Evolutionary conservation across 371 early-diverging fungal genomes (phyloP).

Genomic region (Circinella minor): DNA sequence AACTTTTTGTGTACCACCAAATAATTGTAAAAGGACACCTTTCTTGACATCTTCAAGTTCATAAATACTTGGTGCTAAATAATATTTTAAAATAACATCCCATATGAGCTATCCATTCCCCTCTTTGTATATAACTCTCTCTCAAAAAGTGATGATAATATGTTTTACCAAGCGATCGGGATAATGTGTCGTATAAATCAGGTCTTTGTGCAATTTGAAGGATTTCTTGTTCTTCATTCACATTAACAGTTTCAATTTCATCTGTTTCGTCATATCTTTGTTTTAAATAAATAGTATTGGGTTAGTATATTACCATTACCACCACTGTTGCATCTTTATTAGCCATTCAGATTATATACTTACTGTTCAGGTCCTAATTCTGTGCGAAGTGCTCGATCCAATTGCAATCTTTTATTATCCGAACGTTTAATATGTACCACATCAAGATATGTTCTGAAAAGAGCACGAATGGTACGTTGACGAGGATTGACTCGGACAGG

Average conservation of each 20-base stretch:
- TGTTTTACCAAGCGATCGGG: slow-evolving; percentile 69
- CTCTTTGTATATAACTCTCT: too few relatives aligned
- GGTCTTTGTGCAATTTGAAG: slow-evolving; percentile 61
- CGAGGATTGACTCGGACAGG: slow-evolving; percentile 97
- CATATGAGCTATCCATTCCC: too few relatives aligned
- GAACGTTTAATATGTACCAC: slow-evolving; percentile 90
- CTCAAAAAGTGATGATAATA: too few relatives aligned
- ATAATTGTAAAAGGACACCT: slow-evolving; percentile 95
- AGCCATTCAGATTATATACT: neutral
- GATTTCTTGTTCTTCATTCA: slow-evolving; percentile 70
- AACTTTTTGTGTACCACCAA: slow-evolving; percentile 95
- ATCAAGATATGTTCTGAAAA: slow-evolving; percentile 98
- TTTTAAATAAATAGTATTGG: too few relatives aligned
- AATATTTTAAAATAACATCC: neutral
- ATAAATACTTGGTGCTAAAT: slow-evolving; percentile 94
- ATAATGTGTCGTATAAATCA: slow-evolving; percentile 81
- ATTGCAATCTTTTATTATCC: slow-evolving; percentile 73
- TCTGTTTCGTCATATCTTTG: slow-evolving; percentile 69
- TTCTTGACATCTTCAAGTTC: slow-evolving; percentile 99
- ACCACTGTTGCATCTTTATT: too few relatives aligned
- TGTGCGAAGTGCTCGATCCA: slow-evolving; percentile 31
- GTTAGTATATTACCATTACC: too few relatives aligned
- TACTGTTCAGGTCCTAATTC: slow-evolving; percentile 61
- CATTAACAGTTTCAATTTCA: slow-evolving; percentile 59
- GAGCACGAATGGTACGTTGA: slow-evolving; percentile 88